Conservation (phyloP, 2,329 filamentous ascomycete genomes). For the Dactylonectria estremocensis region DNA sequence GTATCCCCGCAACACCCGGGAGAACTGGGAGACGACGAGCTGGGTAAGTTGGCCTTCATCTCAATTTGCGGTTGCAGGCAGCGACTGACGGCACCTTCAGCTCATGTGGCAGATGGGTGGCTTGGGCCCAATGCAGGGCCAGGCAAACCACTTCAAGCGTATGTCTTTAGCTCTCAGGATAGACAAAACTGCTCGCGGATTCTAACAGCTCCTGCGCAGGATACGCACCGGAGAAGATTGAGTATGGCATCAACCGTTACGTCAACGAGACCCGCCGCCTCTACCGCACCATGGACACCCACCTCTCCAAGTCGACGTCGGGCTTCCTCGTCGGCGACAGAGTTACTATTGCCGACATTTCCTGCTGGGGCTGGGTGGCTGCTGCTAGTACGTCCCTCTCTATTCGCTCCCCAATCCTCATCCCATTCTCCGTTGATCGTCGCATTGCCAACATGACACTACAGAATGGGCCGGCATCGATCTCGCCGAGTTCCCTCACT, state of each 20-base stretch:
- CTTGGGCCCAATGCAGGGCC: slow-evolving; percentile 86
- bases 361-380: slow-evolving; percentile 85
- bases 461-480: slow-evolving; percentile 64
- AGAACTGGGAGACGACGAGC: slow-evolving; percentile 85
- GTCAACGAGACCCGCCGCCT: slow-evolving; percentile 87
- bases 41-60: slow-evolving; percentile 69
- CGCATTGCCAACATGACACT: slow-evolving; percentile 17
- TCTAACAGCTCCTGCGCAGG: slow-evolving; percentile 52
- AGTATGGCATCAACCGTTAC: slow-evolving; percentile 88
- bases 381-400: slow-evolving; percentile 61
- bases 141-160: slow-evolving; percentile 87
- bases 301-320: slow-evolving; percentile 71
- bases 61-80: not conserved
- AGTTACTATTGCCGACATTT: slow-evolving; percentile 84
- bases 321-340: slow-evolving; percentile 78
- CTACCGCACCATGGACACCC: slow-evolving; percentile 82
- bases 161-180: slow-evolving; percentile 44
- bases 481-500: slow-evolving; percentile 80
- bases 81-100: slow-evolving; percentile 50
- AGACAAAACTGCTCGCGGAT: not conserved
- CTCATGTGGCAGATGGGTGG: slow-evolving; percentile 85
- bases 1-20: slow-evolving; percentile 79
- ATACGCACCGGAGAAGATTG: slow-evolving; percentile 86
- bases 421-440: not conserved
- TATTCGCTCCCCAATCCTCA: not conserved